A percentile compares a stretch with the other conserved stretches of the same genome.
Evolutionary conservation across 805 yeast genomes (phyloP).

Genomic region (Lipomyces japonicus): DNA sequence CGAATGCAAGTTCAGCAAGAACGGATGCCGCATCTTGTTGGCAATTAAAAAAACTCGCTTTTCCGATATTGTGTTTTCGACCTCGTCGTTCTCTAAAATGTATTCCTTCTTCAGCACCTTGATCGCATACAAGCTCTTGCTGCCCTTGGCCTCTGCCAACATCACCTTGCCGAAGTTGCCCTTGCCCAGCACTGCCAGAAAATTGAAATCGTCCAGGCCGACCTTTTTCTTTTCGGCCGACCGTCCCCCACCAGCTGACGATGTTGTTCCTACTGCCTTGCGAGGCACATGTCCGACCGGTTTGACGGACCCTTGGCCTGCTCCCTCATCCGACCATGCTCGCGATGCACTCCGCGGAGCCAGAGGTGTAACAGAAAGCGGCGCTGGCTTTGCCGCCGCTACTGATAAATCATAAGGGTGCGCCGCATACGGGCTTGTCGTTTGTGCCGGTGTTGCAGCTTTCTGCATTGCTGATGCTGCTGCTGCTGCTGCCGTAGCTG

Average conservation of each 20-base stretch:
- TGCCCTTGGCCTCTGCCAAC: conserved; percentile 88
- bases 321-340: no score
- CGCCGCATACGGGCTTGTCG: no score
- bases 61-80: conserved; percentile 90
- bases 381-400: no score
- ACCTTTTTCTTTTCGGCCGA: conserved; percentile 46
- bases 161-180: conserved; percentile 99
- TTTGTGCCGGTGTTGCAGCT: not conserved
- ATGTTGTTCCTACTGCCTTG: conserved; percentile 9
- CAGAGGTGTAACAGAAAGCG: no score
- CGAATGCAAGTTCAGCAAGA: conserved; percentile 82
- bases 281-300: conserved; percentile 3
- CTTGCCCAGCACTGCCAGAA: conserved; percentile 91
- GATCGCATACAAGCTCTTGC: conserved; percentile 82
- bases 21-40: conserved; percentile 87
- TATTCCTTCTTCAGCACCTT: conserved; percentile 95
- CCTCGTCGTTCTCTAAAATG: conserved; percentile 92
- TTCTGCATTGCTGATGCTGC: conserved; percentile 5
- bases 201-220: conserved; percentile 92
- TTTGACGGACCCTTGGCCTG: no score
- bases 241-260: conserved; percentile 43
- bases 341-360: no score
- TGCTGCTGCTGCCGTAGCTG: conserved; percentile 9
- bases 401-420: no score
- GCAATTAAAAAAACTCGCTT: conserved; percentile 84